These are phyloP conservation scores for Malassezia slooffiae DNA, from an alignment of 1,284 basidiomycete species.

Conservation along the genomic window DNA sequence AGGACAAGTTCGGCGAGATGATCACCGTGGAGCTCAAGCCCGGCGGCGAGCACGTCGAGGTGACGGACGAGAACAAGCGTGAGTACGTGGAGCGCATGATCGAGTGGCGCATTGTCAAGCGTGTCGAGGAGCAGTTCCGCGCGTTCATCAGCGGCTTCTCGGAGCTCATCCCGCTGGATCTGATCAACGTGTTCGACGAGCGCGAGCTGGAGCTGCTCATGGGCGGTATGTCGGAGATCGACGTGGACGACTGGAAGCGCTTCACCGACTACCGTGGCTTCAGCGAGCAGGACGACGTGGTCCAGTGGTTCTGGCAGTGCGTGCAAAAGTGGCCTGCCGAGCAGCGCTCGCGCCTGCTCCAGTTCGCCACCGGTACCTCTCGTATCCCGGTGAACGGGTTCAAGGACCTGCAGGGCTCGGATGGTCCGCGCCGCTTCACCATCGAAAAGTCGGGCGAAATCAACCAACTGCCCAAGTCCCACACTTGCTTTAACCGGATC, in stretches of 20 bases:
- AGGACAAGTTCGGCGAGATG: conserved; percentile 94
- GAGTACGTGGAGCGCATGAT: conserved; percentile 93
- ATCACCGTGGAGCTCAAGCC: conserved; percentile 86
- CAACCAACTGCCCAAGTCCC: conserved; percentile 42
- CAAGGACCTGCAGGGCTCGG: conserved; percentile 94
- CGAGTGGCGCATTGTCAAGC: conserved; percentile 79
- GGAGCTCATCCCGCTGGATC: conserved; percentile 85
- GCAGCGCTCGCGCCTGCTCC: conserved; percentile 75
- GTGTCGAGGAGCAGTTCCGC: conserved; percentile 88
- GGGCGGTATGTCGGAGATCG: conserved; percentile 97
- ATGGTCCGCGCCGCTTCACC: conserved; percentile 59
- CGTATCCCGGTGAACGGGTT: conserved; percentile 97
- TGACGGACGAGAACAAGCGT: conserved; percentile 97
- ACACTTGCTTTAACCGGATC: conserved; percentile 47
- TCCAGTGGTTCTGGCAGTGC: conserved; percentile 99
- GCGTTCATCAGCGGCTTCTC: conserved; percentile 91
- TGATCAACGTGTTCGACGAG: conserved; percentile 96
- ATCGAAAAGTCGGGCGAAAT: conserved; percentile 45
- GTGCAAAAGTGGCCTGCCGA: conserved; percentile 91
- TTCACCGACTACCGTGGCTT: conserved; percentile 57
- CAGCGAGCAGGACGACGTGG: conserved; percentile 54
- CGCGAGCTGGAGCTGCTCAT: conserved; percentile 83
- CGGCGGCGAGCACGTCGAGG: conserved; percentile 68
- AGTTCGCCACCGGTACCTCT: conserved; percentile 95
- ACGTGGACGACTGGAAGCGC: conserved; percentile 59